Evolutionary conservation across 768 basidiomycete genomes (phyloP), one percentile per base, ranked within the genome.

Genomic region (Sporobolomyces pararoseus): DNA sequence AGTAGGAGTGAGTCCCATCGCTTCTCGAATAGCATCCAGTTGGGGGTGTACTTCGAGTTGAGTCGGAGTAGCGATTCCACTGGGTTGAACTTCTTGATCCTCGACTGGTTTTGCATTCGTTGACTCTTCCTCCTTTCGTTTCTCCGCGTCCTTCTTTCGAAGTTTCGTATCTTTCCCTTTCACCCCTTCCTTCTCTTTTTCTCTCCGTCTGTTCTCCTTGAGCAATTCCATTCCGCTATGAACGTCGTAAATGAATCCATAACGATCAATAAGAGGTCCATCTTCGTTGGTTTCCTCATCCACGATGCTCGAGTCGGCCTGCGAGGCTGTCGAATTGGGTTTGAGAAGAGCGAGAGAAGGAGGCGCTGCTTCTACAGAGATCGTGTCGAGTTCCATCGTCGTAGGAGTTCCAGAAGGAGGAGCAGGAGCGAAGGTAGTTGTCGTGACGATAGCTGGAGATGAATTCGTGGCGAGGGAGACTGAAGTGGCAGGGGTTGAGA

Each of bases 171-270:
- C 7, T n/a, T 27, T 27, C 29, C 3, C 25, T 19, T 46, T 5
- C 62, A 32, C 17, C n/a, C 23, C 17, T 39, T 88, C 89, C 46
- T 51, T 31, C 29, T 55, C 69, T 21, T 50, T 52, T 54, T 71
- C 68, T 52, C 70, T 35, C 34, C 61, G 29, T 27, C 75, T 29
- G 17, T 55, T 65, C 61, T 75, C 75, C 13, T 88, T 78, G 32
- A 94, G 83, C 19, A 95, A 80, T 31, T 91, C 82, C 32, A 89
- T 83, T 75, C 94, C 91, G 75, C 91, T 90, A 74, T 86, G 84
- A 4, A 91, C 84, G 73, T 92, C 90, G 68, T 93, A 93, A 79
- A 93, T 87, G 81, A 94, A 94, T 0, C 92, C 92, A 75, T 88
- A 94, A 7, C 90, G 86, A 70, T 94, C 92, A 65, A 92, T 80